Conservation (phyloP, 2,329 filamentous ascomycete species). For the Colletotrichum sp. region DNA sequence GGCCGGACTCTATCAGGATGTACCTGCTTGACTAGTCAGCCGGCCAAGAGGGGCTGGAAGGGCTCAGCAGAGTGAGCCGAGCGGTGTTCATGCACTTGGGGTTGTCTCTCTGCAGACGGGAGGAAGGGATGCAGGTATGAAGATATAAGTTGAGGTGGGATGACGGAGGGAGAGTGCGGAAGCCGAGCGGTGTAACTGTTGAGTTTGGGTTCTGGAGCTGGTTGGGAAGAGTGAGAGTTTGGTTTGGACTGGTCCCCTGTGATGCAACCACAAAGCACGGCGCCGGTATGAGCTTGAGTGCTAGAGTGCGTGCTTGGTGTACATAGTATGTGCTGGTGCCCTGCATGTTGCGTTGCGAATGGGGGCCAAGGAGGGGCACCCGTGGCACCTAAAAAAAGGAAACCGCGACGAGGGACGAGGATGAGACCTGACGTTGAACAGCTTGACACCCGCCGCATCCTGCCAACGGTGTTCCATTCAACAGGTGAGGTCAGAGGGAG, state of each 20-base stretch:
- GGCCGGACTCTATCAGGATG: not conserved
- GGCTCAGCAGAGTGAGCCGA: not conserved
- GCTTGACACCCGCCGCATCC: not conserved
- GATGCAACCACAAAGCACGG: not conserved
- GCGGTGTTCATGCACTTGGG: not conserved
- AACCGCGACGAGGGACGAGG: not conserved
- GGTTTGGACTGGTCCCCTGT: not conserved
- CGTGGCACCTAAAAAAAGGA: conserved; percentile 19
- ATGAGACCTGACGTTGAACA: conserved; percentile 1
- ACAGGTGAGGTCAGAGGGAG: not conserved
- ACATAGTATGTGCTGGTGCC: not conserved
- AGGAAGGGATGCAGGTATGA: not conserved
- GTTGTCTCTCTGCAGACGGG: not conserved
- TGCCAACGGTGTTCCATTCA: not conserved
- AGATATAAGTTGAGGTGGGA: not conserved
- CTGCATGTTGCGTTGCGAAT: conserved; percentile 3
- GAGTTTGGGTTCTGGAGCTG: not conserved
- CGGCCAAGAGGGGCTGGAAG: not conserved
- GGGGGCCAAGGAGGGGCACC: not conserved
- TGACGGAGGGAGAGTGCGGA: not conserved
- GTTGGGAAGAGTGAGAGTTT: conserved; percentile 5
- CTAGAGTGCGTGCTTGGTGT: not conserved
- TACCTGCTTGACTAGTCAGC: conserved; percentile 1
- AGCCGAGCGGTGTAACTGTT: conserved; percentile 13
- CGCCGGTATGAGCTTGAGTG: not conserved